Percentiles rank a stretch among this genome's conserved stretches.
Conservation (phyloP, 768 basidiomycete species). For the Leccinellum albellum region DNA sequence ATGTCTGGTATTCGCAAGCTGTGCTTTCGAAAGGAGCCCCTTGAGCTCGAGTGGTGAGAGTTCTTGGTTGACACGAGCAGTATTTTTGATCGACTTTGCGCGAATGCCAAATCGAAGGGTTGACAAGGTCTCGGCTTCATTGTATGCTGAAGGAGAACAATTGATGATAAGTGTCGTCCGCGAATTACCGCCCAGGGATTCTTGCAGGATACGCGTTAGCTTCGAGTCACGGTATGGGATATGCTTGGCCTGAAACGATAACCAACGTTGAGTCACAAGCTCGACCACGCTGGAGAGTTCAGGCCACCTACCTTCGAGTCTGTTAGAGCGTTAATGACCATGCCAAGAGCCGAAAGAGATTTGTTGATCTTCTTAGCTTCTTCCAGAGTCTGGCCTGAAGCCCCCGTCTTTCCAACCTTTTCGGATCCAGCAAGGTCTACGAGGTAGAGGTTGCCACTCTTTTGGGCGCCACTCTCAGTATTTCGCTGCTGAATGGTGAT, state of each 20-base stretch:
- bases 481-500: slow-evolving; percentile 97
- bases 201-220: slow-evolving; percentile 97
- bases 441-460: slow-evolving; percentile 94
- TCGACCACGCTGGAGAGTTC: background rate
- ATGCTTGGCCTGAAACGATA: slow-evolving; percentile 71
- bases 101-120: slow-evolving; percentile 99
- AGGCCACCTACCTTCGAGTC: slow-evolving; percentile 74
- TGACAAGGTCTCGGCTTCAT: slow-evolving; percentile 92
- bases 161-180: slow-evolving; percentile 98
- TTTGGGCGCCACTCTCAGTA: slow-evolving; percentile 91
- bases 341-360: slow-evolving; percentile 92
- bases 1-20: slow-evolving; percentile 77
- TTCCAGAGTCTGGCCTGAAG: slow-evolving; percentile 96
- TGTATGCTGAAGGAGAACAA: slow-evolving; percentile 96
- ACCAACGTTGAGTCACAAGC: slow-evolving; percentile 5
- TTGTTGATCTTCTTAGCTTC: slow-evolving; percentile 99
- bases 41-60: slow-evolving; percentile 96
- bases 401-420: slow-evolving; percentile 99
- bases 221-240: slow-evolving; percentile 99
- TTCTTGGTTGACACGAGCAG: slow-evolving; percentile 97
- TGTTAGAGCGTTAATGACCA: slow-evolving; percentile 99
- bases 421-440: slow-evolving; percentile 98
- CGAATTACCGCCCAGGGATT: slow-evolving; percentile 93
- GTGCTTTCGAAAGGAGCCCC: slow-evolving; percentile 82
- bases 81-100: slow-evolving; percentile 99